A percentile compares a stretch with the other conserved stretches of the same genome.
These are phyloP conservation scores for Pleurozium schreberi DNA, from an alignment of 225 moss, liverwort and hornwort genomes.

Conservation along the genomic window DNA sequence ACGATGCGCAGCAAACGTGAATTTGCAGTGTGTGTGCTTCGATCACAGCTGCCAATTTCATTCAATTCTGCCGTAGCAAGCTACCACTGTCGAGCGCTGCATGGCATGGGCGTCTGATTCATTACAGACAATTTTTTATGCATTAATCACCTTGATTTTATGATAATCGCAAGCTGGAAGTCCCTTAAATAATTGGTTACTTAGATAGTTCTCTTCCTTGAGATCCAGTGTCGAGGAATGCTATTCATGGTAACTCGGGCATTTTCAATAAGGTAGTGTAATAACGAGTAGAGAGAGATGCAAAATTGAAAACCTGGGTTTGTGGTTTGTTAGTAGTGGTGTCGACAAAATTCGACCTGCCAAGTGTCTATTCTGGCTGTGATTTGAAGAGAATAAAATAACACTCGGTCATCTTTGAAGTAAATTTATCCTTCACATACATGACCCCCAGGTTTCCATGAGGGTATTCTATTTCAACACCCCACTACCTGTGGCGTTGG, in stretches of 20 bases:
- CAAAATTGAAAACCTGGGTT: neutral
- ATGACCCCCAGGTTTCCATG: neutral
- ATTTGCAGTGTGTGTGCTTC: no score
- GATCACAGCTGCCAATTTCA: no score
- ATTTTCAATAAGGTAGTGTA: neutral
- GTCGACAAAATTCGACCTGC: neutral
- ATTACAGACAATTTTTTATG: no score
- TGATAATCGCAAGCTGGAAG: no score
- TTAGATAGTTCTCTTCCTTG: neutral
- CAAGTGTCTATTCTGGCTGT: neutral
- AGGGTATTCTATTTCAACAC: neutral
- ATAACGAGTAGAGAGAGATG: neutral
- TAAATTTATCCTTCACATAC: neutral
- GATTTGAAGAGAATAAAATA: neutral
- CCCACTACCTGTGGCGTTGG: neutral
- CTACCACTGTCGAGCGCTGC: no score
- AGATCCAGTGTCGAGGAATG: neutral
- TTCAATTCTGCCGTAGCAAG: no score
- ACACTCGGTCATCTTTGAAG: neutral
- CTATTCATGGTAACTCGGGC: neutral
- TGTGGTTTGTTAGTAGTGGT: neutral
- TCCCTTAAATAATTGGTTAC: no score
- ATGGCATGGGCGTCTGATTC: no score
- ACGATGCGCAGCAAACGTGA: no score
- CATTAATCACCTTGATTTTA: no score